phyloP scores from a whole-genome alignment of 345 rosid genomes.

The Linum usitatissimum region DNA sequence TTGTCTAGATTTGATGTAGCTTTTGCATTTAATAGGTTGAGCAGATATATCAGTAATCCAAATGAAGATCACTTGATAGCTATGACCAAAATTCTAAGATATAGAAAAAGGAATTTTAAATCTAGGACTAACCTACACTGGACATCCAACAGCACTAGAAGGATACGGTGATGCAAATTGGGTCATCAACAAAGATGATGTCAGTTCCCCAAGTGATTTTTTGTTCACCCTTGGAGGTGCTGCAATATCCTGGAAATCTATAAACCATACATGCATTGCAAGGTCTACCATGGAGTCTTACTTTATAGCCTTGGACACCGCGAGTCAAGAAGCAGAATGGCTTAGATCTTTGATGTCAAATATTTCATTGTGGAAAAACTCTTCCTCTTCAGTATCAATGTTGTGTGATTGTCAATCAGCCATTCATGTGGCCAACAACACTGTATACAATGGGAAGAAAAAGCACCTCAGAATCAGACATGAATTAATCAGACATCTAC shows the following conservation, averaged over 20 bases:
- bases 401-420: too few species aligned
- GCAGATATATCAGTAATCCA: background rate
- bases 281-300: background rate
- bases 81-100: background rate
- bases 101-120: background rate
- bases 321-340: too few species aligned
- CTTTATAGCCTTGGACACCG: background rate
- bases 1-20: background rate
- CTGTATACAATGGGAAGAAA: too few species aligned
- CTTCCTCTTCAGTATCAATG: too few species aligned
- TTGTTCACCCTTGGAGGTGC: background rate
- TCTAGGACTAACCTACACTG: too few species aligned
- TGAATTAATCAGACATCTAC: too few species aligned
- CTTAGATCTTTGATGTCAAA: too few species aligned
- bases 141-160: background rate
- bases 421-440: too few species aligned
- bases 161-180: constrained; percentile 8
- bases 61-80: background rate
- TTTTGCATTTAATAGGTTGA: background rate
- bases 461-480: too few species aligned
- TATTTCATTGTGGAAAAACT: too few species aligned
- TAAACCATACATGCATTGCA: constrained; percentile 1
- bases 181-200: constrained; percentile 1
- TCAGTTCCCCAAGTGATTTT: background rate
- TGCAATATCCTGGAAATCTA: constrained; percentile 1